Conservation (phyloP, 208 protist species). For the Trypanosoma theileri region DNA sequence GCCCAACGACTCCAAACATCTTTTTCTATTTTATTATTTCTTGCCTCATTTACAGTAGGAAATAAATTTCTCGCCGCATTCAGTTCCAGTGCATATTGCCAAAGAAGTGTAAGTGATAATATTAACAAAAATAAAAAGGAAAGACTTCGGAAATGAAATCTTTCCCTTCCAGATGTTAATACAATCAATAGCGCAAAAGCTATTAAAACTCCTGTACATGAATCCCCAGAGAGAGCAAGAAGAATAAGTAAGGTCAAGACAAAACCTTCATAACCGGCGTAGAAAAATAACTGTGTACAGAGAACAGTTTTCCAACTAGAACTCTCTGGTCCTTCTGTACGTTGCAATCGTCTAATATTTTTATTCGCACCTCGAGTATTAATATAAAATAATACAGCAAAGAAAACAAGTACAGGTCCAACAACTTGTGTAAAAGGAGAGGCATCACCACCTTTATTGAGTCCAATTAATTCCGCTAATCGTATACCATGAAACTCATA, state of each 20-base stretch:
- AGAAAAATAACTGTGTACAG: conserved; percentile 26
- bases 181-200: conserved; percentile 8
- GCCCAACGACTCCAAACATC: conserved; percentile 24
- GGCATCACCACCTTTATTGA: conserved; percentile 12
- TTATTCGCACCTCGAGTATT: conserved; percentile 14
- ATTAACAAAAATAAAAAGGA: conserved; percentile 10
- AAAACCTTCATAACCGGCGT: conserved; percentile 24
- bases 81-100: conserved; percentile 13
- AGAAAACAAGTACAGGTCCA: conserved; percentile 30
- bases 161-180: conserved; percentile 2
- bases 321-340: conserved; percentile 25
- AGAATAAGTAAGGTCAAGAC: conserved; percentile 23
- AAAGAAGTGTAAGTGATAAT: conserved; percentile 5
- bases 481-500: conserved; percentile 8
- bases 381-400: conserved; percentile 25
- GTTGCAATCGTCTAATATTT: conserved; percentile 7
- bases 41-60: not conserved
- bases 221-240: conserved; percentile 4
- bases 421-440: conserved; percentile 12
- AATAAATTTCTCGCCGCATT: conserved; percentile 14
- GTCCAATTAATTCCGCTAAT: conserved; percentile 21
- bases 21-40: not conserved
- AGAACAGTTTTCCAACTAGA: conserved; percentile 22
- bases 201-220: conserved; percentile 8
- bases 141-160: conserved; percentile 1